These are phyloP conservation scores for Herpotrichia juniperi DNA, from an alignment of 2,329 filamentous ascomycete species.

Conservation along the genomic window DNA sequence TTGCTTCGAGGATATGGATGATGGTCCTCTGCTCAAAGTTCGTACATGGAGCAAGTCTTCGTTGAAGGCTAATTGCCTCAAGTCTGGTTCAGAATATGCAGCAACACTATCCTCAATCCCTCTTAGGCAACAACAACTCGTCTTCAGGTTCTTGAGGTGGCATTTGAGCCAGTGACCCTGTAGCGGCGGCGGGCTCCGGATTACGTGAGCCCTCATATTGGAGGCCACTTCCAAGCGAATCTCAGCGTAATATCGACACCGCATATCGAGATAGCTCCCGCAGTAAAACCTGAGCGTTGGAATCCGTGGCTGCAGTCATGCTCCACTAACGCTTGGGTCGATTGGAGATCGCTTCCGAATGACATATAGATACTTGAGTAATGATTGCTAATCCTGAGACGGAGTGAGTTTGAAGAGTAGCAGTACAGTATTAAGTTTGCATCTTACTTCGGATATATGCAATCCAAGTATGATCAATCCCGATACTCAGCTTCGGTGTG, in stretches of 20 bases:
- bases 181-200: conserved; percentile 2
- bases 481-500: no score
- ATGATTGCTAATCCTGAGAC: neutral
- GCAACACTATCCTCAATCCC: neutral
- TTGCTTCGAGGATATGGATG: neutral
- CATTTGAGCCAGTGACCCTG: neutral
- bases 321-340: conserved; percentile 5
- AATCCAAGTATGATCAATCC: neutral
- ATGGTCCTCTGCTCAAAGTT: neutral
- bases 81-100: neutral
- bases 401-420: neutral
- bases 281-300: neutral
- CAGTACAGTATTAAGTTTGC: neutral
- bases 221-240: neutral
- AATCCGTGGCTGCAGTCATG: conserved; percentile 1
- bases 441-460: neutral
- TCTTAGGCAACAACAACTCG: conserved; percentile 9
- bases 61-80: no score
- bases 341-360: conserved; percentile 11
- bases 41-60: neutral
- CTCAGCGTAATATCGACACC: conserved; percentile 14
- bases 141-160: neutral
- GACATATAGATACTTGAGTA: neutral
- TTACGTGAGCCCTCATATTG: conserved; percentile 16
- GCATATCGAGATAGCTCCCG: conserved; percentile 2